Percentiles rank a stretch among this genome's conserved stretches.
These are phyloP conservation scores for Inga laurina DNA, from an alignment of 306 rosid species.

Conservation along the genomic window DNA sequence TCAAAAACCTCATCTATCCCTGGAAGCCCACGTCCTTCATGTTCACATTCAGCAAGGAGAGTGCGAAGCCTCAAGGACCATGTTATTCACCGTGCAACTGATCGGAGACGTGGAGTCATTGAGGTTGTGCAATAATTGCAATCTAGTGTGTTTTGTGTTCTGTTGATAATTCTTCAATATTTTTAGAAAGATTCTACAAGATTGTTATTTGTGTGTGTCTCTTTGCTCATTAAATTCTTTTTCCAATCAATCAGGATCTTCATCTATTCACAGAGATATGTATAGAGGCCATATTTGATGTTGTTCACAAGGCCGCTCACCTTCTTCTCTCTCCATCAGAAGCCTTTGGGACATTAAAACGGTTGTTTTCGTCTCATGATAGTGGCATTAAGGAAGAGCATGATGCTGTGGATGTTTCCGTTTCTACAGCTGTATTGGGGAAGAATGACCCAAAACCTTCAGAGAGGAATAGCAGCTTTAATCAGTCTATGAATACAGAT, in stretches of 20 bases:
- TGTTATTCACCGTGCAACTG: slow-evolving; percentile 72
- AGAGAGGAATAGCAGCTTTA: slow-evolving; percentile 52
- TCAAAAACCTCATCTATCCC: slow-evolving; percentile 35
- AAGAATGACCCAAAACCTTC: slow-evolving; percentile 55
- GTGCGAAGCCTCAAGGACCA: slow-evolving; percentile 70
- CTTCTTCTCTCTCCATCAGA: slow-evolving; percentile 75
- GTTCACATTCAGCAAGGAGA: slow-evolving; percentile 42
- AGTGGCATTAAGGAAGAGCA: slow-evolving; percentile 31
- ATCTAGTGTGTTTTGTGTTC: slow-evolving; percentile 31
- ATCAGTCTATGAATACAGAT: slow-evolving; percentile 80
- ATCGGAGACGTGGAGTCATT: slow-evolving; percentile 88
- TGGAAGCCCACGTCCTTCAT: slow-evolving; percentile 35
- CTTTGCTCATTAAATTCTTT: slow-evolving; percentile 21
- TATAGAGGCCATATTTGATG: slow-evolving; percentile 81
- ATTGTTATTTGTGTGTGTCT: neutral
- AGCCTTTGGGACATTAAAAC: slow-evolving; percentile 47
- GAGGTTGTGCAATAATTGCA: slow-evolving; percentile 56
- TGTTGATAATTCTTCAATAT: slow-evolving; percentile 52
- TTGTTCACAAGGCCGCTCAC: slow-evolving; percentile 75
- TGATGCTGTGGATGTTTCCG: slow-evolving; percentile 30
- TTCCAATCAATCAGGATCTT: slow-evolving; percentile 67
- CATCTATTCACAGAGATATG: slow-evolving; percentile 76
- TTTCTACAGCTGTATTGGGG: slow-evolving; percentile 58
- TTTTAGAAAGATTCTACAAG: neutral
- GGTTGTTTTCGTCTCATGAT: slow-evolving; percentile 43